A percentile compares a stretch with the other conserved stretches of the same genome.
Evolutionary conservation across 1,139 yeast species (phyloP).

Genomic region (Candida sp.): DNA sequence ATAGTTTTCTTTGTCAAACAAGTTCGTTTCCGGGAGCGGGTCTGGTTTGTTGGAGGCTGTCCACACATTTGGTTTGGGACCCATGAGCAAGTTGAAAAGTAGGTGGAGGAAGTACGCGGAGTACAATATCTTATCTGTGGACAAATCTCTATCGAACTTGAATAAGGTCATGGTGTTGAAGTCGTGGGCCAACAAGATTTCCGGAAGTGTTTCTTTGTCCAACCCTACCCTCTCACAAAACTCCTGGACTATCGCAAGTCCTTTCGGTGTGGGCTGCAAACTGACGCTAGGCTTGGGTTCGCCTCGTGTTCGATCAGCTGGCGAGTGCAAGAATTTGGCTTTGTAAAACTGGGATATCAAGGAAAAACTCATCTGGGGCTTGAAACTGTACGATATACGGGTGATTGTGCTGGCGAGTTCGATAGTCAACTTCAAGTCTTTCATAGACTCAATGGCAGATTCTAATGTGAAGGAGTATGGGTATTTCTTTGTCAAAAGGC

Average conservation of each 20-base stretch:
- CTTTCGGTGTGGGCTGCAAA: slow-evolving; percentile 93
- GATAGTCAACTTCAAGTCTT: slow-evolving; percentile 49
- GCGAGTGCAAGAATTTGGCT: slow-evolving; percentile 77
- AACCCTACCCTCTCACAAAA: slow-evolving; percentile 66
- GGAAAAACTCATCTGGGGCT: slow-evolving; percentile 51
- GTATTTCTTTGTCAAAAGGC: slow-evolving; percentile 22
- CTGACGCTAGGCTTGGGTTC: slow-evolving; percentile 42
- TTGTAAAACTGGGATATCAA: slow-evolving; percentile 61
- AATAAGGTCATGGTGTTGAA: slow-evolving; percentile 79
- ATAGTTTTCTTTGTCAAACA: not conserved
- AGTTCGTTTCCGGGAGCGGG: slow-evolving; percentile 6
- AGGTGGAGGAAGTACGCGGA: slow-evolving; percentile 70
- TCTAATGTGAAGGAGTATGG: slow-evolving; percentile 60
- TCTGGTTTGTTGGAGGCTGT: slow-evolving; percentile 49
- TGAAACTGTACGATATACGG: slow-evolving; percentile 63
- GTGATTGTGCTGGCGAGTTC: slow-evolving; percentile 57
- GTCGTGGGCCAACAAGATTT: slow-evolving; percentile 49
- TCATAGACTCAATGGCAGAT: slow-evolving; percentile 58
- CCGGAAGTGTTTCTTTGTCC: slow-evolving; percentile 37
- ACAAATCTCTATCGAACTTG: slow-evolving; percentile 65
- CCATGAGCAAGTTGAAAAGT: slow-evolving; percentile 68
- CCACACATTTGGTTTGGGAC: slow-evolving; percentile 74
- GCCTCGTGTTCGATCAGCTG: slow-evolving; percentile 70
- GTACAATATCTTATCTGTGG: slow-evolving; percentile 63
- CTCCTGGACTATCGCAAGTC: slow-evolving; percentile 68